phyloP scores from a whole-genome alignment of 345 rosid genomes.

The Ceriops decandra region DNA sequence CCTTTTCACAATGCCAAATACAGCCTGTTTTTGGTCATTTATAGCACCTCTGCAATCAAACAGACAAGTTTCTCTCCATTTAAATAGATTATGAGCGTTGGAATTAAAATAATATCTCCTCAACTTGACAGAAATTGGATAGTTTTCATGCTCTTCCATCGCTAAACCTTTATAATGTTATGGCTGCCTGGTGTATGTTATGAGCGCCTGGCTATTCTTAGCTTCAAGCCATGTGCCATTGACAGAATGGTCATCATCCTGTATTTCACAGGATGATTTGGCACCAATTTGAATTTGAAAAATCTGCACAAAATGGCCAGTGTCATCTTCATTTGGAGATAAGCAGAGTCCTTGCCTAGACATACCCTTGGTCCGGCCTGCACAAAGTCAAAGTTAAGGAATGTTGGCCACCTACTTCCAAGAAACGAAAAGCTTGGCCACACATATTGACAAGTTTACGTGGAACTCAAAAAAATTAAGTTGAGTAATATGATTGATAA shows the following conservation, averaged over 20 bases:
- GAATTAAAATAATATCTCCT: no score
- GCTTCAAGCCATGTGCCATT: slow-evolving; percentile 79
- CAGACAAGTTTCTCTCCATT: no score
- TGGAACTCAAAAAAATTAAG: no score
- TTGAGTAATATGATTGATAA: no score
- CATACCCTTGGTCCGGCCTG: slow-evolving; percentile 96
- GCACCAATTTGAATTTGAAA: slow-evolving; percentile 64
- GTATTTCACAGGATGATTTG: slow-evolving; percentile 76
- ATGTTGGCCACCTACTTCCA: background rate
- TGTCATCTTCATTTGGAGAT: slow-evolving; percentile 94
- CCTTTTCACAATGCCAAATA: no score
- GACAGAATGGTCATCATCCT: slow-evolving; percentile 91
- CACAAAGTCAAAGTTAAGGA: slow-evolving; percentile 6
- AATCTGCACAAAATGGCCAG: slow-evolving; percentile 77
- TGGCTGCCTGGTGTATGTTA: slow-evolving; percentile 12
- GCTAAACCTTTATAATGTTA: background rate
- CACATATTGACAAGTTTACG: no score
- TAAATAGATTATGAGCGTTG: no score
- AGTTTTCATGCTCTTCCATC: no score
- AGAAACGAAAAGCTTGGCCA: no score
- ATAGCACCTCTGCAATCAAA: no score
- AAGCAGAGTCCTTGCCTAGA: slow-evolving; percentile 95
- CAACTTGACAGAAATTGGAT: no score
- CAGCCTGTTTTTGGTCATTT: no score
- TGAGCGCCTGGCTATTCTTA: slow-evolving; percentile 45